A percentile compares a stretch with the other conserved stretches of the same genome.
Conservation (phyloP, 805 yeast genomes). For the Candida coleopterorum region DNA sequence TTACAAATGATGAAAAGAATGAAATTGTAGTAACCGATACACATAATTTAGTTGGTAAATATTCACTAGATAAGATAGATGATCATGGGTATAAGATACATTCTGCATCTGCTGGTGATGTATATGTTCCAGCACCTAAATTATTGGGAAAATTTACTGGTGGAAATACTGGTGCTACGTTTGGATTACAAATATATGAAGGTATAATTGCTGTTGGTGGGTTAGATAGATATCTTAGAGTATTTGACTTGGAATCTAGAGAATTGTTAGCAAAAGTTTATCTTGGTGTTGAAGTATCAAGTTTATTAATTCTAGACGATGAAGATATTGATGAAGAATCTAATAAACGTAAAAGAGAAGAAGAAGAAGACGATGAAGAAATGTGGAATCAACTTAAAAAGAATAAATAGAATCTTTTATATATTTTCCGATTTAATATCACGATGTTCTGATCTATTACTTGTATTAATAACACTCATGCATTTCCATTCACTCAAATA, state of each 20-base stretch:
- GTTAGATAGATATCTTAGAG: constrained; percentile 79
- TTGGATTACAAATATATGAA: constrained; percentile 51
- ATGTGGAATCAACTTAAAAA: constrained; percentile 36
- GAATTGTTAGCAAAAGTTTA: constrained; percentile 66
- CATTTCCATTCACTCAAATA: constrained; percentile 85
- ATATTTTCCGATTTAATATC: constrained; percentile 10
- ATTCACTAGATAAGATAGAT: constrained; percentile 34
- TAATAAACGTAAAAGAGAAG: constrained; percentile 20
- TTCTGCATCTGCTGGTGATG: constrained; percentile 44
- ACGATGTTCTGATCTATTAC: constrained; percentile 21
- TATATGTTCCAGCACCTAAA: constrained; percentile 43
- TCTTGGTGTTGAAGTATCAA: constrained; percentile 64
- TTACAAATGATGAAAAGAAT: constrained; percentile 29
- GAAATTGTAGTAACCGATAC: constrained; percentile 69
- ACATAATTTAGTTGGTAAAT: constrained; percentile 58
- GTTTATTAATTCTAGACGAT: constrained; percentile 47
- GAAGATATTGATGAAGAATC: constrained; percentile 33
- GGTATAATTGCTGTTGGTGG: constrained; percentile 68
- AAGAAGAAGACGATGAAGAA: constrained; percentile 26
- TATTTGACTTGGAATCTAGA: constrained; percentile 59
- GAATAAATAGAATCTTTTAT: constrained; percentile 1
- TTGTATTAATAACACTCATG: constrained; percentile 59
- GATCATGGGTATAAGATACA: constrained; percentile 29
- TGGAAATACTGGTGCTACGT: constrained; percentile 63
- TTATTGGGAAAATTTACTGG: constrained; percentile 60